These are phyloP conservation scores for Amaranthus tricolor DNA, from an alignment of 179 eudicot genomes.

Conservation along the genomic window DNA sequence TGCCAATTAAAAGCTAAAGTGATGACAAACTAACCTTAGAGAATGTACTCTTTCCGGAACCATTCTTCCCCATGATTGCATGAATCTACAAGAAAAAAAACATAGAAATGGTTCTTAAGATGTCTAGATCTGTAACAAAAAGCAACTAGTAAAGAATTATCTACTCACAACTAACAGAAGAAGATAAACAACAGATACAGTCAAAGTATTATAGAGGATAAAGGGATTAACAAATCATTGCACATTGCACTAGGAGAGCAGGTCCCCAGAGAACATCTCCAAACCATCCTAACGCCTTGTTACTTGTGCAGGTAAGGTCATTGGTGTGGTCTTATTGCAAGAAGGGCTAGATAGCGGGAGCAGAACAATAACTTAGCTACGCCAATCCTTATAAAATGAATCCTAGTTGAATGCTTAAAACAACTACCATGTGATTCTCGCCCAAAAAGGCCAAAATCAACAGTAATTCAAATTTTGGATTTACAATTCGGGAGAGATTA, in stretches of 20 bases:
- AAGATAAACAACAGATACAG: neutral
- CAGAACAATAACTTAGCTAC: too few species aligned
- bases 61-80: conserved; percentile 97
- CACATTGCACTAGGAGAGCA: neutral
- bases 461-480: too few species aligned
- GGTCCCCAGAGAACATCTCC: too few species aligned
- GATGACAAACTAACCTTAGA: conserved; percentile 57
- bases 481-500: too few species aligned
- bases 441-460: too few species aligned
- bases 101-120: conserved; percentile 1
- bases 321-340: too few species aligned
- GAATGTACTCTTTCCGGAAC: conserved; percentile 98
- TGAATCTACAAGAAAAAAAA: conserved; percentile 54
- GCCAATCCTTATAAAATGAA: too few species aligned
- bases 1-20: conserved; percentile 1
- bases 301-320: too few species aligned
- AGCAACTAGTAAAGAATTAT: neutral
- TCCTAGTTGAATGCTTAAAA: too few species aligned
- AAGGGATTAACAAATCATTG: neutral
- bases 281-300: too few species aligned
- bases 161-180: neutral
- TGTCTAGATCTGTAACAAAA: neutral
- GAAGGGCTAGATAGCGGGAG: too few species aligned
- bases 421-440: too few species aligned
- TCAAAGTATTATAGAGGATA: neutral